phyloP scores from a whole-genome alignment of 345 rosid genomes.

The Pelargonium nanum region DNA sequence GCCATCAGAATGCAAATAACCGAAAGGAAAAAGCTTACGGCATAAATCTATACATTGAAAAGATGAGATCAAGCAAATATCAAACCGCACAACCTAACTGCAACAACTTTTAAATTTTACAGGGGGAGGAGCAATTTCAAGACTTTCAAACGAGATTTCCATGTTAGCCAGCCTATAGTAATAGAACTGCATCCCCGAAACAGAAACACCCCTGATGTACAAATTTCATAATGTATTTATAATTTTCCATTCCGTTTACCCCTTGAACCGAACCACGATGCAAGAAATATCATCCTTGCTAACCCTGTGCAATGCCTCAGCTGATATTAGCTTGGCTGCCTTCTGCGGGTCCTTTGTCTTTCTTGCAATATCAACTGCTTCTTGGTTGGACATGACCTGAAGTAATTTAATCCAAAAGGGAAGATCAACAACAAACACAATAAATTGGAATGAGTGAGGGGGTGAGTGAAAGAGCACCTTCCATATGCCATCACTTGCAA shows the following conservation, averaged over 20 bases:
- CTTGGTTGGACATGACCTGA: slow-evolving; percentile 54
- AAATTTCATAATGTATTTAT: neutral
- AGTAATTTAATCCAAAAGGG: neutral
- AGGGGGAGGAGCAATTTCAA: neutral
- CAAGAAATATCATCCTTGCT: slow-evolving; percentile 64
- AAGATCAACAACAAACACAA: neutral
- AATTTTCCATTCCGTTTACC: slow-evolving; percentile 3
- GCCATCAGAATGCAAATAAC: neutral
- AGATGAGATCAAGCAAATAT: neutral
- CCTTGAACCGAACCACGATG: slow-evolving; percentile 45
- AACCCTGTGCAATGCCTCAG: slow-evolving; percentile 40
- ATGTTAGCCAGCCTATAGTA: neutral
- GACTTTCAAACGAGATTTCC: neutral
- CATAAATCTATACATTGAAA: neutral
- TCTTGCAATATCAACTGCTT: slow-evolving; percentile 44
- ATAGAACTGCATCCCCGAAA: neutral
- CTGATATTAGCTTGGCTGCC: slow-evolving; percentile 35
- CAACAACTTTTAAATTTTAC: neutral
- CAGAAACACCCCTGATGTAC: neutral
- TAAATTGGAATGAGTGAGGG: neutral
- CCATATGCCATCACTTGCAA: slow-evolving; percentile 71
- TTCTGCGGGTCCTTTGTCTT: slow-evolving; percentile 41
- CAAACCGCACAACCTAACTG: neutral
- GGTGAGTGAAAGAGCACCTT: slow-evolving; percentile 12
- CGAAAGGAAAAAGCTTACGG: neutral